phyloP scores from a whole-genome alignment of 371 early-diverging fungal species.

The Haplosporangium sp. region DNA sequence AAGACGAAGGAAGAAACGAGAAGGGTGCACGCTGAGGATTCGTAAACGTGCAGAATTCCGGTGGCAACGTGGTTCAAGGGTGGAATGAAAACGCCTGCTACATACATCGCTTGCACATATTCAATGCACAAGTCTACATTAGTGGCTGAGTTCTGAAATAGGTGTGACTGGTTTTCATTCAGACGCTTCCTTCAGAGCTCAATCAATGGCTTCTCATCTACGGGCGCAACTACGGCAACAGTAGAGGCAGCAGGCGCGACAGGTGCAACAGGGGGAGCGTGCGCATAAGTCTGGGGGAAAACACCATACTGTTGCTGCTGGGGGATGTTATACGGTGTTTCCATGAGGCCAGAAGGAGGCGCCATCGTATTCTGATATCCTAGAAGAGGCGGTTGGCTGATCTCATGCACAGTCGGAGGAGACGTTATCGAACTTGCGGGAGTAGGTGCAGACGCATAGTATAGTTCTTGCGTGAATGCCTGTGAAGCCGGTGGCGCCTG shows the following conservation, averaged over 20 bases:
- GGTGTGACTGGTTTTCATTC: conserved; percentile 13
- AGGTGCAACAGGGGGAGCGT: not conserved
- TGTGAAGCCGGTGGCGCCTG: not conserved
- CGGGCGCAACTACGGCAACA: conserved; percentile 15
- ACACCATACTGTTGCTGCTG: conserved; percentile 6
- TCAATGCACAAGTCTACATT: not conserved
- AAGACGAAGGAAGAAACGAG: not conserved
- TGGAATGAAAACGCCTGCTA: too few relatives aligned
- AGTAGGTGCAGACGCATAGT: conserved; percentile 17
- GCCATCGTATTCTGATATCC: not conserved
- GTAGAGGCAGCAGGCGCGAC: conserved; percentile 15
- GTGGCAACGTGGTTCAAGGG: too few relatives aligned
- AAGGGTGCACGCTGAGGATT: not conserved
- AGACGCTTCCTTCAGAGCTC: conserved; percentile 15
- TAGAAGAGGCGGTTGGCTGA: not conserved
- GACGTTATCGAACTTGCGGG: not conserved
- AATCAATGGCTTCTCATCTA: conserved; percentile 48
- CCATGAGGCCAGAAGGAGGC: not conserved
- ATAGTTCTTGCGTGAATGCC: conserved; percentile 6
- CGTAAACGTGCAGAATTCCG: too few relatives aligned
- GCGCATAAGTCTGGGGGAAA: not conserved
- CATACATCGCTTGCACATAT: not conserved
- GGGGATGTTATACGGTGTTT: conserved; percentile 12
- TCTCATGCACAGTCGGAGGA: not conserved
- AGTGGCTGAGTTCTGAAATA: not conserved